Base-by-base conservation (phyloP, 2,329 filamentous ascomycete species). In the Arthrobotrys conoides region DNA sequence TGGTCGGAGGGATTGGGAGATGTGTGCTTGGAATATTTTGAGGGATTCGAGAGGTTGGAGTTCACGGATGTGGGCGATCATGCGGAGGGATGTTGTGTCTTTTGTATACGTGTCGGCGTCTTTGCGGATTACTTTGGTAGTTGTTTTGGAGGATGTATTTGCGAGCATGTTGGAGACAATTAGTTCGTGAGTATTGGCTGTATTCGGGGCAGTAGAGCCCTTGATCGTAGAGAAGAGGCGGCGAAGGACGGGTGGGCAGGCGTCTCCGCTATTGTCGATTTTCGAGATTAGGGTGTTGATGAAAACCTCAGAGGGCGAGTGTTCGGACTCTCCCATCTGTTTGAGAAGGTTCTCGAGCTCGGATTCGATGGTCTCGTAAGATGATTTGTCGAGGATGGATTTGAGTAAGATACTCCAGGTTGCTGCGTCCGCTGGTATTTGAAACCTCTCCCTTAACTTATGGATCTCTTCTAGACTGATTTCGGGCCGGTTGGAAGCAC, bases 341-440 rank as follows among this genome's bases (percentile, higher is more conserved):
- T 71, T 44, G 20, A 81, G 46, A 71, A 80, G 80, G n/a, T 46
- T 53, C 22, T 69, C 49, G 44, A 81, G 70, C 16, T 69, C 55
- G 36, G 38, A 30, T 18, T 73, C 71, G 18, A 80, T 30, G 27
- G 76, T 55, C 22, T 71, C 71, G 22, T 57, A 49, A 4, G 78
- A 46, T 20, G 66, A 79, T 57, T 70, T 72, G 6, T 30, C 27
- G 10, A 79, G 53, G 16, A 67, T 79, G 22, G 80, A 75, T 24
- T 81, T 75, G 61, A 82, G 66, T 71, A 82, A 78, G 61, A 82
- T 81, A 66, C 81, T 81, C 69, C 76, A 82, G 14, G 81, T 82
- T 30, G 63, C 71, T 16, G 55, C 12, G 33, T 77, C 53, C 12
- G 72, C 76, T 6, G 57, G 27, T 20, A 76, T 69, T 12, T 66